Conservation (phyloP, 2,329 filamentous ascomycete species). For the Ceratocystis destructans region DNA sequence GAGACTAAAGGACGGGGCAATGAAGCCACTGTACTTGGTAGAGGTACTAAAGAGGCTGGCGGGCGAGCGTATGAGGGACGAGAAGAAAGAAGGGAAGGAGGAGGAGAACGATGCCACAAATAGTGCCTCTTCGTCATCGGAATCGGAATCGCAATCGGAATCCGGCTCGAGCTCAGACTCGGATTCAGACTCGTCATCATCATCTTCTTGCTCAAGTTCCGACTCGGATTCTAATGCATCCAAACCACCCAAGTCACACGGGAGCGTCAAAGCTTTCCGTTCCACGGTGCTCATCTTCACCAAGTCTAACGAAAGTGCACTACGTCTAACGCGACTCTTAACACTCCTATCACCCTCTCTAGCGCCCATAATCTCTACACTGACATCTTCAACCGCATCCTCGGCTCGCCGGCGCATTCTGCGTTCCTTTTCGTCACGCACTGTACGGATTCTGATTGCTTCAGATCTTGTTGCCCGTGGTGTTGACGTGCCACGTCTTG, state of each 20-base stretch:
- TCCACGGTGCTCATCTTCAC: slow-evolving; percentile 66
- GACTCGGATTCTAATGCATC: slow-evolving; percentile 21
- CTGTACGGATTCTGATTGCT: slow-evolving; percentile 64
- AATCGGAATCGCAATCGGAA: not conserved
- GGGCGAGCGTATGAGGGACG: not conserved
- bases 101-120: slow-evolving; percentile 22
- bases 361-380: slow-evolving; percentile 46
- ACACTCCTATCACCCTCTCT: slow-evolving; percentile 49
- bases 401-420: slow-evolving; percentile 54
- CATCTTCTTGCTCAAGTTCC: slow-evolving; percentile 24
- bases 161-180: slow-evolving; percentile 19
- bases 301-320: slow-evolving; percentile 74
- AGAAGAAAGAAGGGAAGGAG: slow-evolving; percentile 31
- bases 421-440: slow-evolving; percentile 53
- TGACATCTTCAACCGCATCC: slow-evolving; percentile 67
- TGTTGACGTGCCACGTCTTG: slow-evolving; percentile 65
- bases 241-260: slow-evolving; percentile 21
- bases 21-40: slow-evolving; percentile 61
- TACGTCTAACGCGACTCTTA: slow-evolving; percentile 74
- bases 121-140: slow-evolving; percentile 21
- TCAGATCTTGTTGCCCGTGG: slow-evolving; percentile 90
- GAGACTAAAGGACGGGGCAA: slow-evolving; percentile 34
- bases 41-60: slow-evolving; percentile 31
- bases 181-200: slow-evolving; percentile 23
- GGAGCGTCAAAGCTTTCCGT: slow-evolving; percentile 22